Conservation (phyloP, 1,139 yeast species). For the Yarrowia galli region DNA sequence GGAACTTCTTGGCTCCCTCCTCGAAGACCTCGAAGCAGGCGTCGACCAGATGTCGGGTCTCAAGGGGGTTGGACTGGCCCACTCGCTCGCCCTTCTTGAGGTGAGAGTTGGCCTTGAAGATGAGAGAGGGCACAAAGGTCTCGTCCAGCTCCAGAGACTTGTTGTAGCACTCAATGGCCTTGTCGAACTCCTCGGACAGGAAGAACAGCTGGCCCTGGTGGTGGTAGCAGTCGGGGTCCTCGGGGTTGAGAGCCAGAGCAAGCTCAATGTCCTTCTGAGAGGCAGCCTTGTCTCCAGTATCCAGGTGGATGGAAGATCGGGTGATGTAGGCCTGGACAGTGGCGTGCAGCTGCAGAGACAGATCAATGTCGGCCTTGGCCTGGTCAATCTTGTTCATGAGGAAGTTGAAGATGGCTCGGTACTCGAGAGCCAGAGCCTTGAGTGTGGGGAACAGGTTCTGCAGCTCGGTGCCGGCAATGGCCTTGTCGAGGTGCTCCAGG, state of each 20-base stretch:
- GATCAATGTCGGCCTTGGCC: slow-evolving; percentile 67
- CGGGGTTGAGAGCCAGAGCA: slow-evolving; percentile 74
- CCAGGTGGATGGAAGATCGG: slow-evolving; percentile 86
- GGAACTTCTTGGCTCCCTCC: slow-evolving; percentile 77
- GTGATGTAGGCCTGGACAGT: slow-evolving; percentile 84
- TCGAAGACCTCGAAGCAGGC: slow-evolving; percentile 70
- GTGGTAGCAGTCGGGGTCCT: slow-evolving; percentile 83
- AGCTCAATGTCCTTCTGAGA: slow-evolving; percentile 74
- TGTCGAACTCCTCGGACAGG: slow-evolving; percentile 73
- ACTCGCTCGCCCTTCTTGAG: slow-evolving; percentile 39
- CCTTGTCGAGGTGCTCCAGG: slow-evolving; percentile 70
- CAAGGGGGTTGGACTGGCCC: slow-evolving; percentile 34
- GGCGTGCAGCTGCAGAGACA: slow-evolving; percentile 72
- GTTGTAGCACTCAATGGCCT: slow-evolving; percentile 78
- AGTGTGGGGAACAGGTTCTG: slow-evolving; percentile 42
- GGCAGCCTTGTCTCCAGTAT: slow-evolving; percentile 63
- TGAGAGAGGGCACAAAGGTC: slow-evolving; percentile 80
- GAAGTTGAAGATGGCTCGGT: slow-evolving; percentile 81
- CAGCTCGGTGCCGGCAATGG: slow-evolving; percentile 55
- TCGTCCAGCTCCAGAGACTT: slow-evolving; percentile 79
- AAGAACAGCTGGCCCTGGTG: slow-evolving; percentile 94
- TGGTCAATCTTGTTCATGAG: slow-evolving; percentile 73
- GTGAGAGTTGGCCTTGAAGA: slow-evolving; percentile 48
- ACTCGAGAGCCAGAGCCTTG: slow-evolving; percentile 77
- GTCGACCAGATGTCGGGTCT: slow-evolving; percentile 34